These are phyloP conservation scores for Paratrimastix pyriformis DNA, from an alignment of 78 protist genomes.

Conservation along the genomic window DNA sequence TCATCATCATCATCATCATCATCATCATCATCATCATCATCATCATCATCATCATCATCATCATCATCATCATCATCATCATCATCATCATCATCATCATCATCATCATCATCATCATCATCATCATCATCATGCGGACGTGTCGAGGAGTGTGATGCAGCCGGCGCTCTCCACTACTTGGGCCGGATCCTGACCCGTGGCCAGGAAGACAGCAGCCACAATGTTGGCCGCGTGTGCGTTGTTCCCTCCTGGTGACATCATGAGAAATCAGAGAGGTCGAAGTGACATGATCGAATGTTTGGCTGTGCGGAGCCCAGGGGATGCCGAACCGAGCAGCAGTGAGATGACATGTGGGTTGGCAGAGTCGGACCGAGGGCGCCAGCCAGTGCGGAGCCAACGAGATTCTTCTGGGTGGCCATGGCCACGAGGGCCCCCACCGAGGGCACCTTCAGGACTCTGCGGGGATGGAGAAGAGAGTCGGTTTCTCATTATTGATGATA, in stretches of 20 bases:
- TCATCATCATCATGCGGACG: constrained; percentile 6
- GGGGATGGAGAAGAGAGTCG: no score
- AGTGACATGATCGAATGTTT: no score
- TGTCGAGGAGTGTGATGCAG: constrained; percentile 85
- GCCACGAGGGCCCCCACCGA: constrained; percentile 37
- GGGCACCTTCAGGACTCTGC: constrained; percentile 61
- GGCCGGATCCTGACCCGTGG: constrained; percentile 93
- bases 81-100: not conserved
- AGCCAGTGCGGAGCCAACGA: constrained; percentile 87
- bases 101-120: not conserved
- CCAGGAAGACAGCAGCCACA: constrained; percentile 86
- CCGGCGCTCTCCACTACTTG: constrained; percentile 81
- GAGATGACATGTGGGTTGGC: no score
- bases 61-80: not conserved
- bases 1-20: not conserved
- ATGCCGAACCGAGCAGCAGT: no score
- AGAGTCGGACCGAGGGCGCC: constrained; percentile 85
- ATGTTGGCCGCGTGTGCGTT: constrained; percentile 93
- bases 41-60: not conserved
- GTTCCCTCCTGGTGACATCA: constrained; percentile 54
- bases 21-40: not conserved
- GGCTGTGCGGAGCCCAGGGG: no score
- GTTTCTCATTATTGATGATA: no score
- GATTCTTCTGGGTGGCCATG: constrained; percentile 70
- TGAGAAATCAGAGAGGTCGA: no score